Conservation (phyloP, 768 basidiomycete genomes). For the Hypsizygus marmoreus region DNA sequence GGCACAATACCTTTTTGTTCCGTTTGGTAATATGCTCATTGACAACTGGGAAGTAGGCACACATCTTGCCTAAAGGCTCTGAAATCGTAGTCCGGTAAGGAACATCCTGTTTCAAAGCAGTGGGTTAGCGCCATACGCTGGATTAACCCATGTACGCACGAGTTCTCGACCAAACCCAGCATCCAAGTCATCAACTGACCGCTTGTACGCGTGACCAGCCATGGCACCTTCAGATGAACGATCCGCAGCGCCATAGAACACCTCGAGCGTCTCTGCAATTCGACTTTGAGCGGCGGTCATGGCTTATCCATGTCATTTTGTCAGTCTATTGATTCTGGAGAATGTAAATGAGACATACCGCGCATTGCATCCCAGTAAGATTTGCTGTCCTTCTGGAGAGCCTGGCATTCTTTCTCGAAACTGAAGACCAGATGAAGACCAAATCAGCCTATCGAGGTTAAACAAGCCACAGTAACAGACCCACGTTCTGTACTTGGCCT, state of each 20-base stretch:
- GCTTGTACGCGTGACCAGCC: constrained; percentile 95
- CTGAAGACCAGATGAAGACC: constrained; percentile 41
- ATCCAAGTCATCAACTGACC: constrained; percentile 93
- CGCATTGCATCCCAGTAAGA: constrained; percentile 93
- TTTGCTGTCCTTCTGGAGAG: constrained; percentile 94
- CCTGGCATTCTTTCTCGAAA: constrained; percentile 94
- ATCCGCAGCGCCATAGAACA: constrained; percentile 89
- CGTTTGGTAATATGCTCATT: constrained; percentile 94
- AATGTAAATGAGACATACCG: constrained; percentile 46
- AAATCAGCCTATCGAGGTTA: constrained; percentile 1
- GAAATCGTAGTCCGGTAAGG: constrained; percentile 95
- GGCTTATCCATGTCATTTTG: constrained; percentile 47
- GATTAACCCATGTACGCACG: constrained; percentile 42
- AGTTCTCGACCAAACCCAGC: constrained; percentile 81
- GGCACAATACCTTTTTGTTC: constrained; percentile 81
- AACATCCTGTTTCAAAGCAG: constrained; percentile 60
- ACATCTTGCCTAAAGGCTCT: constrained; percentile 96
- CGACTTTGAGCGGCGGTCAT: constrained; percentile 94
- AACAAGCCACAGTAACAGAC: constrained; percentile 39
- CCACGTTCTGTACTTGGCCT: constrained; percentile 86
- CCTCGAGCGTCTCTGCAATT: constrained; percentile 90
- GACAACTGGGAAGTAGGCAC: constrained; percentile 89
- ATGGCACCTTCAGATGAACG: constrained; percentile 88
- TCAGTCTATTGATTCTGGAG: not conserved
- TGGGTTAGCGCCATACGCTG: constrained; percentile 2